Evolutionary conservation across 345 rosid genomes (phyloP).

Genomic region (Lumnitzera racemosa): DNA sequence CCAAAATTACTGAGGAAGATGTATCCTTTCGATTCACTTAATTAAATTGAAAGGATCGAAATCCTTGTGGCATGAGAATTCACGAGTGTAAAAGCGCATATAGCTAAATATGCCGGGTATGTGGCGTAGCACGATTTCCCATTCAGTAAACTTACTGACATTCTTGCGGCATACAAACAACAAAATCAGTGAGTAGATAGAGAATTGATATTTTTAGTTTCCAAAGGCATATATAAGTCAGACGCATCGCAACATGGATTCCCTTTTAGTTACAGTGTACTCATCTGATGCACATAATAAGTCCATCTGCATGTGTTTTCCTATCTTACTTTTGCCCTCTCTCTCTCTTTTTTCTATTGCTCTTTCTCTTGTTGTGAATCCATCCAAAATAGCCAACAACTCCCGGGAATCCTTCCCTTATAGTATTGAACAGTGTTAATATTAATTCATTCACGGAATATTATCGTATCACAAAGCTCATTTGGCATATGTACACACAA

Average conservation of each 20-base stretch:
- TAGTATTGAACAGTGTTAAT: conserved; percentile 24
- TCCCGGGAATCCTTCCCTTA: conserved; percentile 49
- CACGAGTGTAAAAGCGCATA: conserved; percentile 5
- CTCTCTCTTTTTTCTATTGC: conserved; percentile 5
- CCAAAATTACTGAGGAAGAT: no score
- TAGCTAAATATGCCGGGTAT: not conserved
- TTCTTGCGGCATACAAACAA: conserved; percentile 31
- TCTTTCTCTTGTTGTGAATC: conserved; percentile 22
- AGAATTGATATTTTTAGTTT: conserved; percentile 8
- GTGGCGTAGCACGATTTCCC: conserved; percentile 35
- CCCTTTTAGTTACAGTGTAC: conserved; percentile 48
- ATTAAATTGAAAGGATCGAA: no score
- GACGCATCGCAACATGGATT: conserved; percentile 63
- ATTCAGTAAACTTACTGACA: conserved; percentile 54
- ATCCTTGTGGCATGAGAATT: conserved; percentile 1
- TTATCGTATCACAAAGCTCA: conserved; percentile 29
- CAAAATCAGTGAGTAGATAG: not conserved
- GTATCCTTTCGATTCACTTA: no score
- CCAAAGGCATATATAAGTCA: conserved; percentile 29
- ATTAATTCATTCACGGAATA: conserved; percentile 33
- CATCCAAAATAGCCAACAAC: conserved; percentile 63
- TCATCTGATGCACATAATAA: conserved; percentile 9
- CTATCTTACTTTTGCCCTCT: conserved; percentile 24
- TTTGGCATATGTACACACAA: conserved; percentile 23
- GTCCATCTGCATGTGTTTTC: conserved; percentile 43